Evolutionary conservation across 306 rosid species (phyloP), one percentile per base, ranked within the genome.

Genomic region (Cucurbita pepo): DNA sequence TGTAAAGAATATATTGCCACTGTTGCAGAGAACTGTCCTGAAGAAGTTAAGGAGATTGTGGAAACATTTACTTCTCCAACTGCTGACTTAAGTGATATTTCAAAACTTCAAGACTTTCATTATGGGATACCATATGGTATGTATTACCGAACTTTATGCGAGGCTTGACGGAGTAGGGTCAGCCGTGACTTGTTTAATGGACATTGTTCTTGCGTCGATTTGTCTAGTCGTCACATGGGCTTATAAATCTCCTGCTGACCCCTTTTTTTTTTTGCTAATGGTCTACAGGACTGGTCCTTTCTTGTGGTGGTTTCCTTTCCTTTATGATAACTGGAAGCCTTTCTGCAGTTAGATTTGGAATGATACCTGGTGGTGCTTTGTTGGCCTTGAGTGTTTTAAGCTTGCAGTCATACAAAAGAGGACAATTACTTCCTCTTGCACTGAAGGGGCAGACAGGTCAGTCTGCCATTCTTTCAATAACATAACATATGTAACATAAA

Each of bases 111-210:
- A 6, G 99, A 91, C 83, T 95, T 91, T 77, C 87, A 88, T 67
- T 85, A 89, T 69, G 99, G 99, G 75, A 82, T 95, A 64, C 99
- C 99, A 10, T 95, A 95, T 77, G 99, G 99, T 95, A 86, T 73
- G 96, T 64, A 21, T 74, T 69, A 50, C 10, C 56, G 16, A 48
- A 56, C 16, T 81, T 74, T 37, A 14, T 64, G 37, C 11, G 65
- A 10, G 55, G 43, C 18, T 81, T 64, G 43, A 70, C n/a, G 72
- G 16, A 63, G 47, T 16, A 47, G 67, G 14, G 1, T 8, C 34
- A 8, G 16, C 40, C 16, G n/a, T 25, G 40, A 69, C 12, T 61
- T 8, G 22, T 36, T 60, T 14, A 30, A 14, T 30, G 56, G 47
- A 65, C 48, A 43, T 82, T 21, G 41, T 50, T 22, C 14, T 37